Conservation (phyloP, 163 green algal genomes). For the Coccomyxa subellipsoidea region DNA sequence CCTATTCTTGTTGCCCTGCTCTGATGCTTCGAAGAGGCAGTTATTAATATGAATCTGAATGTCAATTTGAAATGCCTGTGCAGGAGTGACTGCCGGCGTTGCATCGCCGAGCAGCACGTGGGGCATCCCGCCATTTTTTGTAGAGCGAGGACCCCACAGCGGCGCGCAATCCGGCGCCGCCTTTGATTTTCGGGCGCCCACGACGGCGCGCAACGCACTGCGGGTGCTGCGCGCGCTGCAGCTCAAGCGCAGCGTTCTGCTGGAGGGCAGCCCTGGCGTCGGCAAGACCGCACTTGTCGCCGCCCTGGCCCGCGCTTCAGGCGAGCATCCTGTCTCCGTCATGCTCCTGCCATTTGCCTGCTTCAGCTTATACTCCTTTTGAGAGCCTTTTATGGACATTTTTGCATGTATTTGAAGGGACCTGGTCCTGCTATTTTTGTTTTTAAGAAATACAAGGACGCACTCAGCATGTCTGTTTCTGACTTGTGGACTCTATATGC, state of each 20-base stretch:
- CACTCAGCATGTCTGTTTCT: too few relatives aligned
- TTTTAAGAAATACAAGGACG: too few relatives aligned
- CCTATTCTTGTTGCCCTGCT: background rate
- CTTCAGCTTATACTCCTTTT: too few relatives aligned
- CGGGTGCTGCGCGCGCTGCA: slow-evolving; percentile 80
- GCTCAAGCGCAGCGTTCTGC: slow-evolving; percentile 81
- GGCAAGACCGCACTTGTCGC: slow-evolving; percentile 94
- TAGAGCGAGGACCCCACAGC: slow-evolving; percentile 27
- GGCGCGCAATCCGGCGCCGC: background rate
- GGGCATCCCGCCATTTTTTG: slow-evolving; percentile 59
- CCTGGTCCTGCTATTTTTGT: too few relatives aligned
- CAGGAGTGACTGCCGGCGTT: background rate
- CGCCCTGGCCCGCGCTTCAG: slow-evolving; percentile 70
- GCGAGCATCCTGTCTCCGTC: slow-evolving; percentile 14
- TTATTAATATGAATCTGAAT: background rate
- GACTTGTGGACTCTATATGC: background rate
- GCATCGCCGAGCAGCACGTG: slow-evolving; percentile 21
- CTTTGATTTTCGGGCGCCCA: slow-evolving; percentile 87
- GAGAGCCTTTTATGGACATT: too few relatives aligned
- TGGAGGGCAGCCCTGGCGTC: slow-evolving; percentile 95
- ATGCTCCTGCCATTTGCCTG: too few relatives aligned
- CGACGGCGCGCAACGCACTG: slow-evolving; percentile 83
- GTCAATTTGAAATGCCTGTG: too few relatives aligned
- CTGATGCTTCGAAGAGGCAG: background rate
- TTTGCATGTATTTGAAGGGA: too few relatives aligned